Conservation (phyloP, 2,329 filamentous ascomycete species). For the Ascochyta lentis region DNA sequence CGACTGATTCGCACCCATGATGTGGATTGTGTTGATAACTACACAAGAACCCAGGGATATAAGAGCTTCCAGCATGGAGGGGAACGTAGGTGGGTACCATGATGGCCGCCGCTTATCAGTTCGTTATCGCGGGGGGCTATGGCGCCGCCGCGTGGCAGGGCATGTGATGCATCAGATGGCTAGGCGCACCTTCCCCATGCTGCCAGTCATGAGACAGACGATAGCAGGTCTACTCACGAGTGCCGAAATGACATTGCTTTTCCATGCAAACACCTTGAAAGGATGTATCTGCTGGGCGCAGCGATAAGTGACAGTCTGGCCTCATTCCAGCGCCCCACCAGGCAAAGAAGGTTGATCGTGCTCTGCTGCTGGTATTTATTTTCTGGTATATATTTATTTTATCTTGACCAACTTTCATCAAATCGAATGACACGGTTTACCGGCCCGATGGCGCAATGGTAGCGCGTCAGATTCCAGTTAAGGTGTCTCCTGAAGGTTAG, state of each 20-base stretch:
- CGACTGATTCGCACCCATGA: conserved; percentile 47
- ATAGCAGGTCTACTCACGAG: background rate
- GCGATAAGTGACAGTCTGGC: no score
- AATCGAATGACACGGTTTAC: conserved; percentile 21
- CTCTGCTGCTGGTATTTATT: no score
- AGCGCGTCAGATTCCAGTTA: conserved; percentile 25
- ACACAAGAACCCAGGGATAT: conserved; percentile 1
- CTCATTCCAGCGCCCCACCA: no score
- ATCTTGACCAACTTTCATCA: background rate
- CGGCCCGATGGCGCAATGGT: conserved; percentile 24
- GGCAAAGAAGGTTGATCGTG: no score
- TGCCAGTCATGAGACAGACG: conserved; percentile 2
- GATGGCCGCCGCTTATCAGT: conserved; percentile 17
- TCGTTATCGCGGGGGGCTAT: conserved; percentile 10
- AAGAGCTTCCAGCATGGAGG: background rate
- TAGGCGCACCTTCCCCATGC: conserved; percentile 4
- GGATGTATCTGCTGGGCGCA: no score
- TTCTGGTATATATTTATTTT: no score
- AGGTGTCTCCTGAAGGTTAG: conserved; percentile 23
- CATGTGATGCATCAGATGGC: conserved; percentile 18
- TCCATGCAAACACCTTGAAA: no score
- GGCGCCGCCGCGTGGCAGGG: conserved; percentile 13
- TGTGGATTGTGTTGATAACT: conserved; percentile 7
- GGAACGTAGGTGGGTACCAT: conserved; percentile 2
- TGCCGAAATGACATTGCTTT: no score